phyloP scores from a whole-genome alignment of 225 moss, liverwort and hornwort species.

The Polytrichum commune region DNA sequence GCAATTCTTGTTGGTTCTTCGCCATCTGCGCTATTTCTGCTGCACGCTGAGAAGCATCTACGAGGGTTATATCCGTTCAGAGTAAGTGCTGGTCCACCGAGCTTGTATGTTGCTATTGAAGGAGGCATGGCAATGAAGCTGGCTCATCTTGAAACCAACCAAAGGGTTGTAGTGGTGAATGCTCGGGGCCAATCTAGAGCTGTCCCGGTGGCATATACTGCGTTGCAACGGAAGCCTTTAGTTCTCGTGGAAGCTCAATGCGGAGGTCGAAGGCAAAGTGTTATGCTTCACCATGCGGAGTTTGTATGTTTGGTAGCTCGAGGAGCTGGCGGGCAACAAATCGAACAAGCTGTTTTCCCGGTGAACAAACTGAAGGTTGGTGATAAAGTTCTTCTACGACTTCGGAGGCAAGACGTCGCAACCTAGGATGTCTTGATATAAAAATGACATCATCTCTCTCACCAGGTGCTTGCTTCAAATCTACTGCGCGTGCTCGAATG shows the following conservation, averaged over 20 bases:
- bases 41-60: constrained; percentile 12
- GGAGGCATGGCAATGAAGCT: constrained; percentile 51
- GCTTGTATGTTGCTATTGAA: constrained; percentile 44
- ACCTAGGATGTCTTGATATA: no score
- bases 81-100: constrained; percentile 24
- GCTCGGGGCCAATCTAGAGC: constrained; percentile 26
- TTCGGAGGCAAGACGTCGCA: no score
- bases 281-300: constrained; percentile 24
- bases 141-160: constrained; percentile 32
- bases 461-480: no score
- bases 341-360: background rate
- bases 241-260: constrained; percentile 37
- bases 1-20: constrained; percentile 41
- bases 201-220: constrained; percentile 19
- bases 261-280: constrained; percentile 21
- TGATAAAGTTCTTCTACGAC: constrained; percentile 33
- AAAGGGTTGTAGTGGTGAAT: constrained; percentile 35
- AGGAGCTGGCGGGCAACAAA: background rate
- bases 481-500: no score
- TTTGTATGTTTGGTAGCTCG: constrained; percentile 5
- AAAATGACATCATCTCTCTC: no score
- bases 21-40: constrained; percentile 36
- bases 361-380: constrained; percentile 26
- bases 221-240: constrained; percentile 20
- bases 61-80: background rate